Evolutionary conservation across 2,329 filamentous ascomycete genomes (phyloP).

Genomic region (Sclerotinia spermophila): DNA sequence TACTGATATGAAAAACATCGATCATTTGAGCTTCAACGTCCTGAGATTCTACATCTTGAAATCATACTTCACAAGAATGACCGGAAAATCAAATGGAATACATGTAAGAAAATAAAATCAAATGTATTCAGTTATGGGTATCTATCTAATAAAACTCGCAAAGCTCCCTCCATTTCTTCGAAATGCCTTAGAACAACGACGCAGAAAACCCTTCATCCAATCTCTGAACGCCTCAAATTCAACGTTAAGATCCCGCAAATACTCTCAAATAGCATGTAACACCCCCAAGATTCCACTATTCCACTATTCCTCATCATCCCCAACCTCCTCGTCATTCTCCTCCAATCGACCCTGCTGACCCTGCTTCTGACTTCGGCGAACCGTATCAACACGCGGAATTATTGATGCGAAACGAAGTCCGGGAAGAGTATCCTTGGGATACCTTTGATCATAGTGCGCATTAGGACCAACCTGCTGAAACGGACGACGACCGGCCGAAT

Average conservation of each 20-base stretch:
- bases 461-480: not conserved
- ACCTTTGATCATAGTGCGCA: not conserved
- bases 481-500: accelerated
- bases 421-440: not conserved
- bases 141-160: not conserved
- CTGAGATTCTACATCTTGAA: not conserved
- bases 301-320: not conserved
- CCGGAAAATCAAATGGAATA: not conserved
- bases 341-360: not conserved
- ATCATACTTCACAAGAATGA: accelerated
- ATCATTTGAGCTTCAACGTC: not conserved
- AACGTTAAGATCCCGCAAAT: not conserved
- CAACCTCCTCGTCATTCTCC: not conserved
- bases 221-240: not conserved
- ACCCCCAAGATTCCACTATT: not conserved
- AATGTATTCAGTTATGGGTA: not conserved
- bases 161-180: too few relatives aligned
- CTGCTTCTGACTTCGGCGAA: not conserved
- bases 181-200: not conserved
- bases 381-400: not conserved
- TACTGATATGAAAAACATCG: not conserved
- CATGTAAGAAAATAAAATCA: not conserved
- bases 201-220: not conserved
- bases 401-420: not conserved
- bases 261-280: not conserved